A percentile compares a stretch with the other conserved stretches of the same genome.
These are phyloP conservation scores for Ophiostoma triangulosporum DNA, from an alignment of 2,329 filamentous ascomycete genomes.

Conservation along the genomic window DNA sequence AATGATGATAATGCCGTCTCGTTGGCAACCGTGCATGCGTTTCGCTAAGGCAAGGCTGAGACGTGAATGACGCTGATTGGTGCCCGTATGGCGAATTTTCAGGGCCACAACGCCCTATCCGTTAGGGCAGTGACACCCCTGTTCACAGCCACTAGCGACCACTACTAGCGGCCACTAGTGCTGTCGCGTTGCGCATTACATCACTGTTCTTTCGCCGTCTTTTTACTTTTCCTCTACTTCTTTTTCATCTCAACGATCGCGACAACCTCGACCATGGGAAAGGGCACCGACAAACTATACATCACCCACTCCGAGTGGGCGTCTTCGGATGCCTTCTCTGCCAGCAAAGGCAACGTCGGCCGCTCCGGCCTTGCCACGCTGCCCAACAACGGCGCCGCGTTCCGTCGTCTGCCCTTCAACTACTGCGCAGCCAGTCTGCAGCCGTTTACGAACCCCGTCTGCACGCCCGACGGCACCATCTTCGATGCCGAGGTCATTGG, in stretches of 20 bases:
- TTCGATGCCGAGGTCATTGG: slow-evolving; percentile 93
- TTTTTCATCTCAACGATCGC: neutral
- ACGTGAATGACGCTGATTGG: neutral
- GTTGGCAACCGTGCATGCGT: no score
- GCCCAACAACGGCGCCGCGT: slow-evolving; percentile 25
- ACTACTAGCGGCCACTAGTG: neutral
- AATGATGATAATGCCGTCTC: no score
- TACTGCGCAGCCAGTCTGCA: slow-evolving; percentile 94
- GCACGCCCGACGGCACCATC: slow-evolving; percentile 72
- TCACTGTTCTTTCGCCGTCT: neutral
- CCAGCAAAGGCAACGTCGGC: slow-evolving; percentile 47
- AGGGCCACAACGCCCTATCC: neutral
- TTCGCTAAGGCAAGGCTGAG: neutral
- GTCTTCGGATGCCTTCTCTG: slow-evolving; percentile 76
- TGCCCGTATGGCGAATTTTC: neutral
- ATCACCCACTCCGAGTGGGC: slow-evolving; percentile 99
- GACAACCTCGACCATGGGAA: slow-evolving; percentile 27
- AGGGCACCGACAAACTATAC: slow-evolving; percentile 44
- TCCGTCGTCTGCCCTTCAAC: slow-evolving; percentile 90
- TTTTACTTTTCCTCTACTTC: neutral
- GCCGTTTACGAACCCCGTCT: slow-evolving; percentile 89
- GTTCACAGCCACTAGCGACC: neutral
- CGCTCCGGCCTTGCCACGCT: slow-evolving; percentile 26
- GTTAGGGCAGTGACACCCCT: no score
- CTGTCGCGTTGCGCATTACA: slow-evolving; percentile 1